These are phyloP conservation scores for Panicum virgatum DNA, from an alignment of 202 grass and related monocot species.

Conservation along the genomic window DNA sequence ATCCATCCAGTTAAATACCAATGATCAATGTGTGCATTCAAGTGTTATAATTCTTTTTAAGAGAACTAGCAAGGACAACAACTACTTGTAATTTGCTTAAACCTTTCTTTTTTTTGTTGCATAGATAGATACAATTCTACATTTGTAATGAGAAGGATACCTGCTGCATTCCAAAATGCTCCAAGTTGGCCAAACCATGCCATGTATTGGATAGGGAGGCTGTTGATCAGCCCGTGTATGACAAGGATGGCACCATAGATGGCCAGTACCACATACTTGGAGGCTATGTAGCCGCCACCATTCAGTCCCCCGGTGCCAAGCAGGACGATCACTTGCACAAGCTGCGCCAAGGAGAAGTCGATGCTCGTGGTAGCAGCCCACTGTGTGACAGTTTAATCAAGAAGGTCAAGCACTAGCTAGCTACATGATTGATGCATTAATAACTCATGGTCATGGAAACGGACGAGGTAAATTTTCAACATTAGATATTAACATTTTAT, in stretches of 20 bases:
- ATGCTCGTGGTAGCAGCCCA: conserved; percentile 70
- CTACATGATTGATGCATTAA: no score
- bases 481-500: no score
- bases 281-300: conserved; percentile 72
- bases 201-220: conserved; percentile 65
- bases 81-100: no score
- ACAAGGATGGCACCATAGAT: conserved; percentile 63
- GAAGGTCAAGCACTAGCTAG: no score
- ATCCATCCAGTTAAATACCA: neutral
- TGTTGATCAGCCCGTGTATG: conserved; percentile 67
- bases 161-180: conserved; percentile 51
- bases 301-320: conserved; percentile 72
- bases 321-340: conserved; percentile 79
- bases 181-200: conserved; percentile 61
- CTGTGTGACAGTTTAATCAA: conserved; percentile 21
- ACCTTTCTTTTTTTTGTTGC: no score
- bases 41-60: no score
- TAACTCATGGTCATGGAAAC: no score
- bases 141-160: no score
- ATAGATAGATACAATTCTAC: no score
- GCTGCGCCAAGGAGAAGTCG: conserved; percentile 75
- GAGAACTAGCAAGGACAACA: no score
- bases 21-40: no score
- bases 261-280: conserved; percentile 67
- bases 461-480: no score